phyloP scores from a whole-genome alignment of 768 basidiomycete genomes.

The Phanerochaete sordida region DNA sequence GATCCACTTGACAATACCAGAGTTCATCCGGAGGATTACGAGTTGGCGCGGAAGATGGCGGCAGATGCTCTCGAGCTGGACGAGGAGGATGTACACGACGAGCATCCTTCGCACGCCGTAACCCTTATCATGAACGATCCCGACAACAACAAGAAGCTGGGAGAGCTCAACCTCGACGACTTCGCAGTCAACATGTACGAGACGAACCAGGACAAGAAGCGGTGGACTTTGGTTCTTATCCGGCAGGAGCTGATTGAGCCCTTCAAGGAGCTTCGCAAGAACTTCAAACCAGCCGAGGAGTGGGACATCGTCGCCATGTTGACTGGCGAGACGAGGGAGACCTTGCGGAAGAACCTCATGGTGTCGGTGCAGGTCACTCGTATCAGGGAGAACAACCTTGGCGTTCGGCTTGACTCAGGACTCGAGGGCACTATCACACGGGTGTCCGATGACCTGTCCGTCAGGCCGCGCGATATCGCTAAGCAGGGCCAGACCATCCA shows the following conservation, averaged over 20 bases:
- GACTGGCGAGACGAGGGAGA: constrained; percentile 83
- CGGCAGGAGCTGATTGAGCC: constrained; percentile 80
- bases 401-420: constrained; percentile 86
- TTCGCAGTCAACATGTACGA: constrained; percentile 91
- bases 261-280: constrained; percentile 68
- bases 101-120: constrained; percentile 89
- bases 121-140: constrained; percentile 79
- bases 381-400: constrained; percentile 39
- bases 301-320: constrained; percentile 95
- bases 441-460: constrained; percentile 45
- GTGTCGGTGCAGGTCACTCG: constrained; percentile 72
- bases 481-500: constrained; percentile 79
- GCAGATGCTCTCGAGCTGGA: constrained; percentile 96
- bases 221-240: constrained; percentile 86
- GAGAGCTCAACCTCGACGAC: constrained; percentile 91
- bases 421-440: constrained; percentile 76
- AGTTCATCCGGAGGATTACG: constrained; percentile 97
- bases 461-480: constrained; percentile 43
- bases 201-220: constrained; percentile 80
- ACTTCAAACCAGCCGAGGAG: constrained; percentile 59
- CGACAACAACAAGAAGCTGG: constrained; percentile 75
- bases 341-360: constrained; percentile 75
- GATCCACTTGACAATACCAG: constrained; percentile 95
- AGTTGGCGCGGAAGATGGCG: constrained; percentile 97
- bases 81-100: constrained; percentile 91